phyloP scores from a whole-genome alignment of 345 rosid genomes.

The Durio zibethinus region DNA sequence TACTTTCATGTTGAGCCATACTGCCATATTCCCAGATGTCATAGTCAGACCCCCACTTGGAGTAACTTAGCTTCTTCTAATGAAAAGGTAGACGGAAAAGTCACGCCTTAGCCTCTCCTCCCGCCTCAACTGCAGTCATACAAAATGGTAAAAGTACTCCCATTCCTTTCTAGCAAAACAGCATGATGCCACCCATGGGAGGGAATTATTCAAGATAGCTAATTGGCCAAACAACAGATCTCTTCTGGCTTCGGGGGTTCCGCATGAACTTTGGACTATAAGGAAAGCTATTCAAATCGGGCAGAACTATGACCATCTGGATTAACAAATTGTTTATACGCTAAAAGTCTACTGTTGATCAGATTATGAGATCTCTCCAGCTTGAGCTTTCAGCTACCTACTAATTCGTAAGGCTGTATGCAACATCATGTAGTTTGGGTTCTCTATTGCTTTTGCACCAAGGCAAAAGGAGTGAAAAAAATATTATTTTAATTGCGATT shows the following conservation, averaged over 20 bases:
- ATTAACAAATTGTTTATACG: too few relatives aligned
- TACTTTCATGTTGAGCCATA: neutral
- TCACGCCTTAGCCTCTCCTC: neutral
- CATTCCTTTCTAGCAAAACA: neutral
- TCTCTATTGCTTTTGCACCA: neutral
- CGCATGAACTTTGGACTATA: neutral
- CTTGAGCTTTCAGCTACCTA: too few relatives aligned
- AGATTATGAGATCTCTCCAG: too few relatives aligned
- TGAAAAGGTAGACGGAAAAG: too few relatives aligned
- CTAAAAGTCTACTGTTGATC: too few relatives aligned
- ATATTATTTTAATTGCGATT: neutral
- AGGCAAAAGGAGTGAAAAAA: neutral
- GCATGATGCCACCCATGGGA: neutral
- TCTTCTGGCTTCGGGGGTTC: neutral
- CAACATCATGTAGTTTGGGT: too few relatives aligned
- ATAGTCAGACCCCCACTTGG: too few relatives aligned
- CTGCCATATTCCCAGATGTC: too few relatives aligned
- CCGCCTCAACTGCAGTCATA: neutral
- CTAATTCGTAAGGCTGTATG: too few relatives aligned
- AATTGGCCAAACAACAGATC: neutral
- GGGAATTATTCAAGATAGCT: neutral
- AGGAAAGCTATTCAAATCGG: neutral
- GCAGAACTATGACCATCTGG: neutral
- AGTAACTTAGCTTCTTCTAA: too few relatives aligned
- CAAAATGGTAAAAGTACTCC: neutral